Base-by-base conservation (phyloP, 2,329 filamentous ascomycete species). In the Sarocladiaceae sp. region DNA sequence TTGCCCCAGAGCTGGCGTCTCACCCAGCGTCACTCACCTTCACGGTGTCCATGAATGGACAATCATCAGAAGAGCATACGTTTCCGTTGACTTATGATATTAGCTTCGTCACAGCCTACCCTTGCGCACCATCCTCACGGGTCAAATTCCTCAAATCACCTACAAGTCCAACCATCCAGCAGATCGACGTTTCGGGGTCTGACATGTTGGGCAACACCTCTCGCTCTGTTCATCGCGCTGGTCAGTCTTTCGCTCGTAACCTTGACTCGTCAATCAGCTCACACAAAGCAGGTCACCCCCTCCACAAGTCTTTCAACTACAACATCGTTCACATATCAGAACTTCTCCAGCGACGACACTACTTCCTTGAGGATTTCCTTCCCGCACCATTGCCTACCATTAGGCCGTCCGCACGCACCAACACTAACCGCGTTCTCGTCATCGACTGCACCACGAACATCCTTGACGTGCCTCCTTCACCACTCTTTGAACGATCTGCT, bases 51-150 rank as follows among this genome's bases (percentile, higher is more conserved):
- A 59, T 71, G 37, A 67, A 69, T 42, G 72, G 74, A 26, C 66
- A 70, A 2, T 60, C 66, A 2, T 68, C 71, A 1, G 67, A 72
- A 40, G 67, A 75, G 52, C 58, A 74, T 50, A 71, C 70, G 2
- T 72, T 77, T 50, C 60, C 72, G 1, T 64, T 87, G 10, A 66
- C 68, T 5, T 78, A 82, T 57, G 83, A 87, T 53, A 74, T 86
- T 20, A 78, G 78, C 58, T 87, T 87, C 61, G 79, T 86, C 17
- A 86, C 84, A 1, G 82, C 82, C 0, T 82, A 86, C 57, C 84
- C 84, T 0, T 87, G 84, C 58, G 75, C 79, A 4, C 76, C 79
- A 2, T 82, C 80, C 1, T 73, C 74, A 49, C 73, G 77, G 52
- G 77, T 82, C 2, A 78, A 75, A 55, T 77, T 84, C 52, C 61